These are phyloP conservation scores for Neurospora terricola DNA, from an alignment of 495 filamentous ascomycete species.

Conservation along the genomic window DNA sequence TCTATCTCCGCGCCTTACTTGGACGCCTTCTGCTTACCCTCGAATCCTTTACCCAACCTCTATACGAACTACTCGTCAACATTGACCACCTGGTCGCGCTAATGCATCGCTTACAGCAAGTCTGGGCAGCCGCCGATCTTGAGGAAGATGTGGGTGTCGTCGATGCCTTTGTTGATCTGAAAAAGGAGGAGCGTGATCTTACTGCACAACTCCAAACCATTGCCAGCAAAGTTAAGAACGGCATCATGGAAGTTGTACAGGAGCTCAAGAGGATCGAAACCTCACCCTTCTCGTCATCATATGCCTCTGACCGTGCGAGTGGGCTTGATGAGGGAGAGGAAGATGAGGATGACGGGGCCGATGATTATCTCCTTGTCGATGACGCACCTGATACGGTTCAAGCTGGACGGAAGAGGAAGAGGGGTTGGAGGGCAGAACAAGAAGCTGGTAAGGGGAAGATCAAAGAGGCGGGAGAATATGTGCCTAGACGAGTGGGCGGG, in stretches of 20 bases:
- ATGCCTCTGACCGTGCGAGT: neutral
- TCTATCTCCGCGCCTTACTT: slow-evolving; percentile 57
- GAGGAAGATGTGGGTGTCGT: slow-evolving; percentile 71
- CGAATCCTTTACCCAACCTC: slow-evolving; percentile 53
- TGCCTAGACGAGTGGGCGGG: slow-evolving; percentile 56
- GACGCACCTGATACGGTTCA: neutral
- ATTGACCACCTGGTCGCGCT: slow-evolving; percentile 71
- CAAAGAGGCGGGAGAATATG: slow-evolving; percentile 30
- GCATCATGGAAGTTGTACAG: slow-evolving; percentile 52
- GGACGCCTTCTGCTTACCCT: slow-evolving; percentile 64
- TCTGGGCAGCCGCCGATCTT: slow-evolving; percentile 65
- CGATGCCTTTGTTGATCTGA: slow-evolving; percentile 60
- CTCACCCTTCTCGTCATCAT: neutral
- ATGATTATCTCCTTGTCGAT: slow-evolving; percentile 1
- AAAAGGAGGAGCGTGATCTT: slow-evolving; percentile 55
- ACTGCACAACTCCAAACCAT: slow-evolving; percentile 45
- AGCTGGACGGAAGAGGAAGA: neutral
- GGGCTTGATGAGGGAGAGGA: slow-evolving; percentile 9
- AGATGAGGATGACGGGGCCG: slow-evolving; percentile 15
- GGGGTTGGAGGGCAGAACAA: neutral
- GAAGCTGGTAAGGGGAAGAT: slow-evolving; percentile 6
- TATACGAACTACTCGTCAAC: slow-evolving; percentile 60
- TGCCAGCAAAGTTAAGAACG: slow-evolving; percentile 42
- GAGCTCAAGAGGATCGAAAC: slow-evolving; percentile 33
- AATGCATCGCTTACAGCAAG: slow-evolving; percentile 56